Conservation (phyloP, 371 early-diverging fungal genomes). For the Apophysomyces ossiformis region DNA sequence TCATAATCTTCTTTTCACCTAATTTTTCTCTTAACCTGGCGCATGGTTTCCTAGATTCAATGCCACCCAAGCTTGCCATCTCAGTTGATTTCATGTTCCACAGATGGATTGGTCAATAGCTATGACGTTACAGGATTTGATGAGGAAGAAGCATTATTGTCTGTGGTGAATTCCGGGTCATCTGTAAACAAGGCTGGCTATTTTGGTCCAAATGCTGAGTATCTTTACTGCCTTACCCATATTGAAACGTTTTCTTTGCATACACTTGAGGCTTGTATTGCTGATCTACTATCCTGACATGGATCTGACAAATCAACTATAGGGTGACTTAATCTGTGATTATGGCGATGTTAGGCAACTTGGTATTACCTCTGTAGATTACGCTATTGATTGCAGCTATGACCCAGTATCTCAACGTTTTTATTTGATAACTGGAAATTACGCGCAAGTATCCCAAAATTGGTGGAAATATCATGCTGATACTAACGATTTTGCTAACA, state of each 20-base stretch:
- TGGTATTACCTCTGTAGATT: slow-evolving; percentile 68
- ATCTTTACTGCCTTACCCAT: slow-evolving; percentile 84
- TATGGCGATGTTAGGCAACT: slow-evolving; percentile 82
- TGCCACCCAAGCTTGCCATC: slow-evolving; percentile 73
- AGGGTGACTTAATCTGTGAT: slow-evolving; percentile 67
- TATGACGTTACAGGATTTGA: slow-evolving; percentile 74
- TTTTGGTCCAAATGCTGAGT: slow-evolving; percentile 89
- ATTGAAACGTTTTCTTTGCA: slow-evolving; percentile 86
- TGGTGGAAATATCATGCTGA: neutral
- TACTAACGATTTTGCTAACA: slow-evolving; percentile 18
- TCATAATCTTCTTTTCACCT: too few relatives aligned
- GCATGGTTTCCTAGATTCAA: slow-evolving; percentile 55
- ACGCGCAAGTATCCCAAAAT: slow-evolving; percentile 53
- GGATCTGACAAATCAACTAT: slow-evolving; percentile 36
- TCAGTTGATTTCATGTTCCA: slow-evolving; percentile 71
- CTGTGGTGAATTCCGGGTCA: slow-evolving; percentile 81
- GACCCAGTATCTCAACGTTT: slow-evolving; percentile 71
- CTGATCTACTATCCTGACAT: neutral
- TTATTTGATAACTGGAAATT: slow-evolving; percentile 81
- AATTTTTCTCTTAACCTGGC: neutral
- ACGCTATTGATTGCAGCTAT: slow-evolving; percentile 84
- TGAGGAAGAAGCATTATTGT: slow-evolving; percentile 88
- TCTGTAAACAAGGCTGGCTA: slow-evolving; percentile 84
- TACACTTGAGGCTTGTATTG: slow-evolving; percentile 36
- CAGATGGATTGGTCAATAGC: slow-evolving; percentile 79